Evolutionary conservation across 2,329 filamentous ascomycete species (phyloP), one percentile per base, ranked within the genome.

Genomic region (Cytospora piceicola): DNA sequence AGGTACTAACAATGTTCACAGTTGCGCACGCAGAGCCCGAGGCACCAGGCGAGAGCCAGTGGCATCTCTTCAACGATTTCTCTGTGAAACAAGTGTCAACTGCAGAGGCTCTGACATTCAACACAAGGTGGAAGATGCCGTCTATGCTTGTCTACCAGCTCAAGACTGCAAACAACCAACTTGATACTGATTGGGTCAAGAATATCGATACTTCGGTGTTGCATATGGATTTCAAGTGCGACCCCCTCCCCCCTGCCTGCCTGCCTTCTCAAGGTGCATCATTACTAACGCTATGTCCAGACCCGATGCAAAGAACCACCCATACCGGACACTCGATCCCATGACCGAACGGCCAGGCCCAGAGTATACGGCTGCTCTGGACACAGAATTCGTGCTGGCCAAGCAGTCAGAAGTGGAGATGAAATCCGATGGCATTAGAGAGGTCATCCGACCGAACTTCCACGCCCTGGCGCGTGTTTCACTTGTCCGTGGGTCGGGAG

Each of bases 51-150:
- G 84, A 88, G 69, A 90, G 87, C 72, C 89, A 90, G 71, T 99
- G 96, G 96, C 93, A 98, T 77, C 79, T 99, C 1, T 97, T 99
- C 80, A 99, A 99, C 72, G 95, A 99, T 77, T 99, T 99, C 73
- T 79, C 97, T 42, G 96, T 99, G 27, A 88, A 91, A 15, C 88
- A 90, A 12, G 87, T 97, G 20, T 87, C 89, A 36, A 85, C 87
- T 32, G 89, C 93, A 68, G 94, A 99, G 75, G 96, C 94, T 0
- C 81, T 98, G 22, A 88, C 90, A 29, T 99, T 98, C 77, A 94
- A 94, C 68, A 88, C 93, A 4, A 85, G 88, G 22, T 99, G 95
- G 95, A 99, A 98, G 79, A 83, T 93, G 58, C 95, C 95, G 0
- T 93, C 92, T 15, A 90, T 98, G 6, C 80, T 99, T 61, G 85